Conservation (phyloP, 495 filamentous ascomycete species). For the Talaromyces wortmannii region DNA sequence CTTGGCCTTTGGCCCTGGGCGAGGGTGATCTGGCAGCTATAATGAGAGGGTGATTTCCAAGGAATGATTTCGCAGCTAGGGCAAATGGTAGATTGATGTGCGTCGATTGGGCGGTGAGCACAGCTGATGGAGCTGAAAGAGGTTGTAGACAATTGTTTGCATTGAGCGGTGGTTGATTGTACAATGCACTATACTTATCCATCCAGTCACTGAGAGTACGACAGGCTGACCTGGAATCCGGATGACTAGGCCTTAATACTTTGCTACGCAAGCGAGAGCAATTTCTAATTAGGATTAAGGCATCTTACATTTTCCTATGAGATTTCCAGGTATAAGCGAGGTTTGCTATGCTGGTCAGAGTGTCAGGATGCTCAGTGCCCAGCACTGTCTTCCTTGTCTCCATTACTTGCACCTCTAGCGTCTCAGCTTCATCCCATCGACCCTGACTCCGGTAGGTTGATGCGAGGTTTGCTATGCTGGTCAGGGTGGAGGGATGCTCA, state of each 20-base stretch:
- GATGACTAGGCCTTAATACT: slow-evolving; percentile 6
- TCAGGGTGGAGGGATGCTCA: slow-evolving; percentile 12
- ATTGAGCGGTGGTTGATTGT: neutral
- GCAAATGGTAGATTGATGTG: neutral
- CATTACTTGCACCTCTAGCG: slow-evolving; percentile 5
- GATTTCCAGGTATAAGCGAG: slow-evolving; percentile 5
- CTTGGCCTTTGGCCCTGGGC: neutral
- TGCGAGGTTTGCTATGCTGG: slow-evolving; percentile 21
- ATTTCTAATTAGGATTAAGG: slow-evolving; percentile 4
- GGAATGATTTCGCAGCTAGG: neutral
- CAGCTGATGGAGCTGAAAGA: neutral
- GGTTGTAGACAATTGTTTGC: neutral
- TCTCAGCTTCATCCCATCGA: slow-evolving; percentile 18
- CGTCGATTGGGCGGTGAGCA: neutral
- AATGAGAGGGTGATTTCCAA: neutral
- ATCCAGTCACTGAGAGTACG: slow-evolving; percentile 4
- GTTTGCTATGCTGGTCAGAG: slow-evolving; percentile 9
- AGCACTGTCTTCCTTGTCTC: too few relatives aligned
- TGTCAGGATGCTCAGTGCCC: slow-evolving; percentile 7
- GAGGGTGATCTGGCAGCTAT: neutral
- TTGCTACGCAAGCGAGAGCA: slow-evolving; percentile 1
- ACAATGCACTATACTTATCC: neutral
- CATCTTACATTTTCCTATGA: slow-evolving; percentile 1
- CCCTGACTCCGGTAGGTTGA: slow-evolving; percentile 20
- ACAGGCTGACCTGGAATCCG: slow-evolving; percentile 3